Conservation (phyloP, 129 eudicot species). For the Mikania micrantha region DNA sequence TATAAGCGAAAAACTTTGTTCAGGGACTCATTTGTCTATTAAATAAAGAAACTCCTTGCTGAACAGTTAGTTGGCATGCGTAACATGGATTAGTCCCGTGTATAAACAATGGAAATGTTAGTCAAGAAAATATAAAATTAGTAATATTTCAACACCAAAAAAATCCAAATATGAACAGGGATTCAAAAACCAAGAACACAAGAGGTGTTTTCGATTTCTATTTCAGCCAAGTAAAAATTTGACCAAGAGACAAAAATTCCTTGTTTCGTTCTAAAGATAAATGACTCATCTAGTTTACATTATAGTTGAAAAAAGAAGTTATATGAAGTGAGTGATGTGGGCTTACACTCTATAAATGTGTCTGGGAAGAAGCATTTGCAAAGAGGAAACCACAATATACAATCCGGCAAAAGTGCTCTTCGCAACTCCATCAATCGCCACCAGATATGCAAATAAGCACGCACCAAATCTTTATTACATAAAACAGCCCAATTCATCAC, state of each 20-base stretch:
- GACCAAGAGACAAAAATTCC: neutral
- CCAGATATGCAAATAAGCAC: slow-evolving; percentile 5
- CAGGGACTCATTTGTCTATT: neutral
- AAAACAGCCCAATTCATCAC: slow-evolving; percentile 25
- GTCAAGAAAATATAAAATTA: neutral
- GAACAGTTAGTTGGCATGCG: no score
- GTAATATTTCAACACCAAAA: neutral
- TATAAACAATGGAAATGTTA: neutral
- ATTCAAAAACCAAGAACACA: neutral
- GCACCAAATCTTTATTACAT: slow-evolving; percentile 13
- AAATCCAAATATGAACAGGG: neutral
- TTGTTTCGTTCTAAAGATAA: slow-evolving; percentile 17
- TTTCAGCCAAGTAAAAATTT: slow-evolving; percentile 1
- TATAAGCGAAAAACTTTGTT: no score
- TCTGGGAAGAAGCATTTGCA: slow-evolving; percentile 52
- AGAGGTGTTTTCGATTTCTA: neutral
- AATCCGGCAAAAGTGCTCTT: slow-evolving; percentile 49
- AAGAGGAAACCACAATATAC: slow-evolving; percentile 52
- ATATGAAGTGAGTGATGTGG: slow-evolving; percentile 39
- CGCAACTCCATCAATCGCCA: slow-evolving; percentile 25
- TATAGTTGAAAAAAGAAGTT: slow-evolving; percentile 30
- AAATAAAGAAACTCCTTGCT: no score
- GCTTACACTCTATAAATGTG: slow-evolving; percentile 55
- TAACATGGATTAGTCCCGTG: neutral
- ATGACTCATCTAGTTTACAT: slow-evolving; percentile 30